Percentiles rank a stretch among this genome's conserved stretches.
Evolutionary conservation across 2,329 filamentous ascomycete species (phyloP).

Genomic region (Calonectria hawksworthii): DNA sequence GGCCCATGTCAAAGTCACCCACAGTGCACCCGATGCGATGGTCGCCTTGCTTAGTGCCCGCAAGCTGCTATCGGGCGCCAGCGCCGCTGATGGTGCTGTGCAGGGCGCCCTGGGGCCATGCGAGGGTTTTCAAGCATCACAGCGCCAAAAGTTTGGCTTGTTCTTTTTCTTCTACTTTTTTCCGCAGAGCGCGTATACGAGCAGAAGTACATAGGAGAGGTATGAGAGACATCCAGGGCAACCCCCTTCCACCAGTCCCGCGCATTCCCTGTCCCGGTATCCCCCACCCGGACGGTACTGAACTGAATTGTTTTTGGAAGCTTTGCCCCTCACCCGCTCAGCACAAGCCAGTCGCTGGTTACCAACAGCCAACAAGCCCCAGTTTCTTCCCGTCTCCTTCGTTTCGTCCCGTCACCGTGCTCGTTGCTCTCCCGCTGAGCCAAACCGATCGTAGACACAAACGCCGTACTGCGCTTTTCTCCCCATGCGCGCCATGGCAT

Average conservation of each 20-base stretch:
- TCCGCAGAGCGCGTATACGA: neutral
- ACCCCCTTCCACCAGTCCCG: conserved; percentile 5
- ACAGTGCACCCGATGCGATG: conserved; percentile 39
- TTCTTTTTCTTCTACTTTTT: neutral
- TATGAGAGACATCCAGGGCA: neutral
- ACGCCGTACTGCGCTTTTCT: neutral
- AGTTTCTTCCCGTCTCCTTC: conserved; percentile 33
- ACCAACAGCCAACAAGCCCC: conserved; percentile 25
- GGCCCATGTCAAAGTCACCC: conserved; percentile 10
- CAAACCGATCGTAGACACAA: neutral
- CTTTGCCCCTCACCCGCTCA: neutral
- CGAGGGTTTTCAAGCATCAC: neutral
- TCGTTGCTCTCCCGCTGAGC: conserved; percentile 37
- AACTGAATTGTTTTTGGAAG: conserved; percentile 15
- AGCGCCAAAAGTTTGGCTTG: neutral
- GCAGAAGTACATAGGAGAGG: neutral
- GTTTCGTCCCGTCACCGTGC: conserved; percentile 42
- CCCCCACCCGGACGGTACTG: conserved; percentile 15
- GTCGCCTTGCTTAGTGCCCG: conserved; percentile 45
- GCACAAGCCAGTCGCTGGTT: conserved; percentile 31
- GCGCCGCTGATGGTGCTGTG: conserved; percentile 24
- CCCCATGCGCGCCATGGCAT: neutral
- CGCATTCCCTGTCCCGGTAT: conserved; percentile 18
- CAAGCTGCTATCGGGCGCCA: conserved; percentile 30
- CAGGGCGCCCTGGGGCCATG: conserved; percentile 4